These are phyloP conservation scores for Zygosaccharomyces sapae DNA, from an alignment of 1,139 yeast genomes.

Conservation along the genomic window DNA sequence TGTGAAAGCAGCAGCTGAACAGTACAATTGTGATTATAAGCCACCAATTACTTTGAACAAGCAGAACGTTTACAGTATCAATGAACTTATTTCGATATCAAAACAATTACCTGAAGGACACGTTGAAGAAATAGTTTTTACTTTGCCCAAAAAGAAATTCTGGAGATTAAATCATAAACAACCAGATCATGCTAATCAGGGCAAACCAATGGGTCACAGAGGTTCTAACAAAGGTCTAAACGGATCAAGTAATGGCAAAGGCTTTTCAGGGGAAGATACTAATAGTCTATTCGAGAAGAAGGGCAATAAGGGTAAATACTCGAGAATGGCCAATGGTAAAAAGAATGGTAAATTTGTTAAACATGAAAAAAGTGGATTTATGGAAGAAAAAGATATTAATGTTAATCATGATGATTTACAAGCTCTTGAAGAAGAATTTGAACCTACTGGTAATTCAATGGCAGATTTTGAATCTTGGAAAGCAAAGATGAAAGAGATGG, in stretches of 20 bases:
- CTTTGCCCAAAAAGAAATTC: constrained; percentile 35
- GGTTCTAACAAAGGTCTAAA: constrained; percentile 8
- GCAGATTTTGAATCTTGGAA: constrained; percentile 72
- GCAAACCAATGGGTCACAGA: constrained; percentile 12
- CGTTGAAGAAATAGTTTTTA: constrained; percentile 12
- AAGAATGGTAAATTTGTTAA: constrained; percentile 16
- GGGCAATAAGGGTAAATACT: constrained; percentile 18
- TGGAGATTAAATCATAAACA: constrained; percentile 33
- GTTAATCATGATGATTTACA: constrained; percentile 26
- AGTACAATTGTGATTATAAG: constrained; percentile 21
- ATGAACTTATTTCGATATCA: constrained; percentile 22
- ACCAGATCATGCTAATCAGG: constrained; percentile 18
- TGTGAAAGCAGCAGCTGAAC: neutral
- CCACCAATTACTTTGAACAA: constrained; percentile 18
- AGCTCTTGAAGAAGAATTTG: constrained; percentile 34
- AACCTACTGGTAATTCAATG: constrained; percentile 48
- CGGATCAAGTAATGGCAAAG: constrained; percentile 8
- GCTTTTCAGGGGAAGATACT: constrained; percentile 10
- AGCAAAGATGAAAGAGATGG: constrained; percentile 52
- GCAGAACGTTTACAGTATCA: constrained; percentile 23
- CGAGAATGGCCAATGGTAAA: constrained; percentile 11
- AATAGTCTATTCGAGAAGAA: constrained; percentile 16
- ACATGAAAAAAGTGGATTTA: constrained; percentile 15
- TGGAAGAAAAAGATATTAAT: constrained; percentile 21
- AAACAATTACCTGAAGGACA: constrained; percentile 18